A percentile compares a stretch with the other conserved stretches of the same genome.
Conservation (phyloP, 2,329 filamentous ascomycete genomes). For the Plenodomus biglobosus region DNA sequence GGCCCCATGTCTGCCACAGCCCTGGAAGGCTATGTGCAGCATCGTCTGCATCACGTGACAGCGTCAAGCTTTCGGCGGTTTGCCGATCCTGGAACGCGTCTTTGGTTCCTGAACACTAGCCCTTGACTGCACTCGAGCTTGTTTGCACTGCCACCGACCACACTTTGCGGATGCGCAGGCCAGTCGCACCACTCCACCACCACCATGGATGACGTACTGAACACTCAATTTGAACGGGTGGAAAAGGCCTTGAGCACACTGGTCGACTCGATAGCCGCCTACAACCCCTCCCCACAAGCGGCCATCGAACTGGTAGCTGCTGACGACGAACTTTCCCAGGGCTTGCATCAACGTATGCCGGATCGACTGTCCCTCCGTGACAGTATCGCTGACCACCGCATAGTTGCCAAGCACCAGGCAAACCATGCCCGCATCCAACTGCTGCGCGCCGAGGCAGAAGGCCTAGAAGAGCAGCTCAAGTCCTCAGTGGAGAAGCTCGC, state of each 20-base stretch:
- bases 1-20: not conserved
- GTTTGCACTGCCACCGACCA: not conserved
- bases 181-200: constrained; percentile 18
- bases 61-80: not conserved
- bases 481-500: constrained; percentile 70
- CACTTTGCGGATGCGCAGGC: not conserved
- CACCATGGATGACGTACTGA: constrained; percentile 48
- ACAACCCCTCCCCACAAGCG: constrained; percentile 70
- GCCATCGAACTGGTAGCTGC: constrained; percentile 70
- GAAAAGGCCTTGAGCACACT: constrained; percentile 62
- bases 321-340: constrained; percentile 66
- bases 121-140: not conserved
- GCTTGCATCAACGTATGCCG: constrained; percentile 64
- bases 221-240: constrained; percentile 49
- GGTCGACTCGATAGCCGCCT: constrained; percentile 78
- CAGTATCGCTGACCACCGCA: constrained; percentile 6
- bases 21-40: no score
- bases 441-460: constrained; percentile 65
- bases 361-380: not conserved
- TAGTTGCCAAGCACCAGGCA: constrained; percentile 73
- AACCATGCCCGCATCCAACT: constrained; percentile 69
- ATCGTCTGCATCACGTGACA: not conserved
- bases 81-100: not conserved
- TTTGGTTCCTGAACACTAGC: not conserved
- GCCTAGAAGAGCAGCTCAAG: constrained; percentile 72